Evolutionary conservation across 2,329 filamentous ascomycete species (phyloP), one percentile per base, ranked within the genome.

Genomic region (Pseudofabraea citricarpa): DNA sequence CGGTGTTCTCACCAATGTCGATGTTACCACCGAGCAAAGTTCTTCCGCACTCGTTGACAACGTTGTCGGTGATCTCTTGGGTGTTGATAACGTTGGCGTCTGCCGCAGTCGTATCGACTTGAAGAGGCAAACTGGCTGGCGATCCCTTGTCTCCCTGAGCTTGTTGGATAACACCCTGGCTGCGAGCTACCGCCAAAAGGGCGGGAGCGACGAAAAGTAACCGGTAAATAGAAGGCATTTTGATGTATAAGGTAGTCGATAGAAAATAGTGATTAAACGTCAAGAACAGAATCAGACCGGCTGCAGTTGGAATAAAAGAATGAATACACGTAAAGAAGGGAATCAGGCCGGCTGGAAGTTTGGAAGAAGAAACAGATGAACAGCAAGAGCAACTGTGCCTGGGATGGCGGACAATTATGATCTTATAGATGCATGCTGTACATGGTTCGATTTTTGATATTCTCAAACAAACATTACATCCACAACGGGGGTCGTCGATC

Each of bases 31-130:
- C 51, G 42, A 53, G 60, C 40, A 70, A 58, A 32, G 68, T 71
- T 57, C 67, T 61, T 47, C 68, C 68, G 51, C 68, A 70, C 9
- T 57, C 56, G 18, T 58, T 62, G 18, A 62, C 63, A 6, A 32
- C 33, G 18, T 36, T 42, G 3, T n/a, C 16, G 5, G 24, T 37
- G 36, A 33, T 33, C 57, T 57, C 41, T 3, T 56, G 59, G 21
- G 62, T 63, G 40, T 55, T 54, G 60, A 71, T 71, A 44, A 66
- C 63, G 39, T 68, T 71, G 20, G 65, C 58, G 44, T 71, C 68
- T 43, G 37, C 26, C 23, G 38, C 26, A 19, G 19, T 38, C 7
- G 31, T 15, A 16, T 41, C 18, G 23, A 49, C 40, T 42, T 47
- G 45, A 5, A 46, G 37, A 20, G 23, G 35, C 10, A 46, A 22